Conservation (phyloP, 805 yeast species). For the Yueomyces sp. region DNA sequence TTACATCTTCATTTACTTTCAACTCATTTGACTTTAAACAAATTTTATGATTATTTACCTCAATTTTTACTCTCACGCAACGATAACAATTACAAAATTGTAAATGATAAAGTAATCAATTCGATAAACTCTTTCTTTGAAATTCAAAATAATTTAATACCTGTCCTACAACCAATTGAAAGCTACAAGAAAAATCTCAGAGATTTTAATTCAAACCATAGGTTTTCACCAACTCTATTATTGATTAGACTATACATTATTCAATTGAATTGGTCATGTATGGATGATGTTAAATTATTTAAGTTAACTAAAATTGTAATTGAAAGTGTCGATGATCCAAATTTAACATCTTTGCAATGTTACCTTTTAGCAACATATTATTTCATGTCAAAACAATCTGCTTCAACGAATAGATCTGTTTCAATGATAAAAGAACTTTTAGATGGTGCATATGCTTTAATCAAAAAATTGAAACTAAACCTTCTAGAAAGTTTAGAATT, state of each 20-base stretch:
- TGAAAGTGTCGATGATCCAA: background rate
- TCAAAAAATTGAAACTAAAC: no score
- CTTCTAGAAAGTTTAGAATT: no score
- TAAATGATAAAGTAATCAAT: background rate
- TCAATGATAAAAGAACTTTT: no score
- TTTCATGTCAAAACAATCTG: slow-evolving; percentile 10
- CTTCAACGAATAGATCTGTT: no score
- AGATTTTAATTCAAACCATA: no score
- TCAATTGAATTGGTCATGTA: slow-evolving; percentile 20
- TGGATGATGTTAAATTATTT: slow-evolving; percentile 15
- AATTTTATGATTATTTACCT: background rate
- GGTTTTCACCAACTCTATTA: background rate
- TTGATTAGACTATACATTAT: slow-evolving; percentile 7
- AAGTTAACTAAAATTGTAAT: slow-evolving; percentile 14
- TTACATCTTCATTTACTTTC: background rate
- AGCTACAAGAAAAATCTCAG: no score
- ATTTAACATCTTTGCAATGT: slow-evolving; percentile 12
- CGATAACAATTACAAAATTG: slow-evolving; percentile 6
- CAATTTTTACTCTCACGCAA: background rate
- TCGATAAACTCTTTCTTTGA: slow-evolving; percentile 8
- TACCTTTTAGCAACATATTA: slow-evolving; percentile 13
- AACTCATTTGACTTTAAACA: background rate
- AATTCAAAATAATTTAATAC: slow-evolving; percentile 13
- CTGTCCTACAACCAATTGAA: slow-evolving; percentile 13
- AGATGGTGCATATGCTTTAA: no score